phyloP scores from a whole-genome alignment of 106 monocot genomes.

The Amphibolis antarctica region DNA sequence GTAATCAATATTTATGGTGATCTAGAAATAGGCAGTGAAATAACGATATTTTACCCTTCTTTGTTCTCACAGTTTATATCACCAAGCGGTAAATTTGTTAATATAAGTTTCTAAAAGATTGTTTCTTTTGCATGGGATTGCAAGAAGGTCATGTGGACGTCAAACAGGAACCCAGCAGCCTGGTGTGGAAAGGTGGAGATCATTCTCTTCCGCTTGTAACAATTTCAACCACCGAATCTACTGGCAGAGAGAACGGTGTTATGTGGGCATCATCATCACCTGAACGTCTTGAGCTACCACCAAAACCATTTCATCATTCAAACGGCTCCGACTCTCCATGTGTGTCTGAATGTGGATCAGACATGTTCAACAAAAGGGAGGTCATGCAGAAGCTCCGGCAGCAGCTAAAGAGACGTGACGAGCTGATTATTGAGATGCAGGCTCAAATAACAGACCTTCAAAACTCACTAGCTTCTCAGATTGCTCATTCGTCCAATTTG shows the following conservation, averaged over 20 bases:
- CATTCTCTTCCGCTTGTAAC: conserved; percentile 23
- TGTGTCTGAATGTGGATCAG: conserved; percentile 38
- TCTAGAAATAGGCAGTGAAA: too few relatives aligned
- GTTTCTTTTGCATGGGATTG: not conserved
- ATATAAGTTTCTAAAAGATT: not conserved
- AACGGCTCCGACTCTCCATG: conserved; percentile 35
- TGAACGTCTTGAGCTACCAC: conserved; percentile 27
- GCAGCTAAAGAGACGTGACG: conserved; percentile 32
- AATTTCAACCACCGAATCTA: conserved; percentile 9
- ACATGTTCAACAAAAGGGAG: conserved; percentile 29
- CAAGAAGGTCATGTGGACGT: conserved; percentile 7
- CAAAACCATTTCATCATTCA: conserved; percentile 22
- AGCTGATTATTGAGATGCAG: conserved; percentile 44
- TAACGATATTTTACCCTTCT: too few relatives aligned
- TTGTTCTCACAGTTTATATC: too few relatives aligned
- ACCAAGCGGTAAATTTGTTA: too few relatives aligned
- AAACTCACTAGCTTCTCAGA: conserved; percentile 19
- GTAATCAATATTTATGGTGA: too few relatives aligned
- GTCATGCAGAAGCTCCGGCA: conserved; percentile 35
- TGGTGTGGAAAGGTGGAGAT: conserved; percentile 10
- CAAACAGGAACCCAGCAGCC: conserved; percentile 9
- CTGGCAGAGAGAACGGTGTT: conserved; percentile 15
- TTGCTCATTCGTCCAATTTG: conserved; percentile 19
- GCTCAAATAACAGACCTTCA: conserved; percentile 26
- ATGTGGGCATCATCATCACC: conserved; percentile 30